Evolutionary conservation across 2,329 filamentous ascomycete genomes (phyloP).

Genomic region (Didymella keratinophila): DNA sequence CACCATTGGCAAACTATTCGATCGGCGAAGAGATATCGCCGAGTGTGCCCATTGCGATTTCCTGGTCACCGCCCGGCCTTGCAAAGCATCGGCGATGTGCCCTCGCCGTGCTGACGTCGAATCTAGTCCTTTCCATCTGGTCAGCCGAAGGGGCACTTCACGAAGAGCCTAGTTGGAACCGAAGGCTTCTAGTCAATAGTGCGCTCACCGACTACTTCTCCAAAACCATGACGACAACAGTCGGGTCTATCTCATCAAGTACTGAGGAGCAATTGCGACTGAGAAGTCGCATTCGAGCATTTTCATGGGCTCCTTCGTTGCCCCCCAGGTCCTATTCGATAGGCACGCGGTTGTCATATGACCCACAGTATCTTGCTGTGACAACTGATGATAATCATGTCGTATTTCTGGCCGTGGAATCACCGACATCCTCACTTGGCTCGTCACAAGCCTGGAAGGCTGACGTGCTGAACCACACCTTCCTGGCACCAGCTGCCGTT

Average conservation of each 20-base stretch:
- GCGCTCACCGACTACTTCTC: constrained; percentile 53
- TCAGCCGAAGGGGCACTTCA: constrained; percentile 55
- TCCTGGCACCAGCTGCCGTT: constrained; percentile 25
- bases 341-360: constrained; percentile 39
- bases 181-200: constrained; percentile 63
- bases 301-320: constrained; percentile 51
- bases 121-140: constrained; percentile 65
- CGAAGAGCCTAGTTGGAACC: constrained; percentile 58
- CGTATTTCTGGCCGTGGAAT: constrained; percentile 47
- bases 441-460: constrained; percentile 37
- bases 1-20: constrained; percentile 59
- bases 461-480: constrained; percentile 37
- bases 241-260: constrained; percentile 24
- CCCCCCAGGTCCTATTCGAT: constrained; percentile 26
- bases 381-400: constrained; percentile 55
- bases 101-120: constrained; percentile 64
- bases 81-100: constrained; percentile 62
- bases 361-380: constrained; percentile 47
- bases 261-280: constrained; percentile 48
- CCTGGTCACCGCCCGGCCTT: constrained; percentile 66
- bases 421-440: constrained; percentile 48
- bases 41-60: constrained; percentile 58
- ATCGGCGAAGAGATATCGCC: constrained; percentile 66
- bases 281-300: constrained; percentile 51
- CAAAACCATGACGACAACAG: constrained; percentile 16